Conservation (phyloP, 352 stramenopile genomes). For the Aphanomyces invadans region DNA sequence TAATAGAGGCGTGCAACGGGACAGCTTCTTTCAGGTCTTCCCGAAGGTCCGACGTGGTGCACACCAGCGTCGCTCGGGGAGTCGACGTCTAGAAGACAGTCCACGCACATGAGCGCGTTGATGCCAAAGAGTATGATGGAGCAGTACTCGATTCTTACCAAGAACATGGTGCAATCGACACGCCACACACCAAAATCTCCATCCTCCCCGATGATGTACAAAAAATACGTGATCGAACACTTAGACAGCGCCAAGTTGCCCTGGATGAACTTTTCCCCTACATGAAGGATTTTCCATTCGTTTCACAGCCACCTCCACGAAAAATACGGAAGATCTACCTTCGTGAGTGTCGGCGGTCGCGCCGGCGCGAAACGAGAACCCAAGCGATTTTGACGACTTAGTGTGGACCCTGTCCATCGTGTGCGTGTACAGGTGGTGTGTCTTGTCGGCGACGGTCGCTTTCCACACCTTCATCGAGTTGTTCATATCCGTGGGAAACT, state of each 20-base stretch:
- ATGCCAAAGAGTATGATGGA: too few species aligned
- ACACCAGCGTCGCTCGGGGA: background rate
- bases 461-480: background rate
- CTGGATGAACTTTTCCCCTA: constrained; percentile 23
- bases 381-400: background rate
- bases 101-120: too few species aligned
- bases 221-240: constrained; percentile 31
- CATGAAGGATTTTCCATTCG: background rate
- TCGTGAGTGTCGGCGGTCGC: constrained; percentile 21
- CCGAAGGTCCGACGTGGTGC: background rate
- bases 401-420: constrained; percentile 16
- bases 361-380: constrained; percentile 16
- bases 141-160: too few species aligned
- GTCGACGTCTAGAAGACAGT: constrained; percentile 17
- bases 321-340: background rate
- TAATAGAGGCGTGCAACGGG: background rate
- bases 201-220: constrained; percentile 56
- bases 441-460: background rate
- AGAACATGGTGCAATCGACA: constrained; percentile 53
- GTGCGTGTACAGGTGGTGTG: constrained; percentile 4
- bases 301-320: too few species aligned
- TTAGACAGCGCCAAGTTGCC: constrained; percentile 17
- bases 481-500: background rate
- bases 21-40: background rate
- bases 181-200: constrained; percentile 70